Conservation (phyloP, 2,329 filamentous ascomycete species). For the Fusarium xylarioides region DNA sequence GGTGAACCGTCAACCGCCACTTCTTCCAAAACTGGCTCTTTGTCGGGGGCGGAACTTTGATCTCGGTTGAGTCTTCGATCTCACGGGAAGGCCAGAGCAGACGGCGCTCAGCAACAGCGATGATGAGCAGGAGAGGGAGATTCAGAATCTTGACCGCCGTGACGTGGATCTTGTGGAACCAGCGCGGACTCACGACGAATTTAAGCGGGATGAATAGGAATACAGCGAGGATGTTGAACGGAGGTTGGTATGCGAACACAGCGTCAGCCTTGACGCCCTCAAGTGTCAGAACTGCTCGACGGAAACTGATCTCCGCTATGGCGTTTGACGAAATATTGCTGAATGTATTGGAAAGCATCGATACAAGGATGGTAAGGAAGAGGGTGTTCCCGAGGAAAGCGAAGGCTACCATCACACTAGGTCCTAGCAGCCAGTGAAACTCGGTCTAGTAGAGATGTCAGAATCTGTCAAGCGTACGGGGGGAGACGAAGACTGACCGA, state of each 20-base stretch:
- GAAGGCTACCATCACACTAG: constrained; percentile 82
- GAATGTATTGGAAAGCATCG: constrained; percentile 87
- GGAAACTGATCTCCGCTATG: constrained; percentile 84
- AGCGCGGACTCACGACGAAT: constrained; percentile 78
- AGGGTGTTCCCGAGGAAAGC: constrained; percentile 87
- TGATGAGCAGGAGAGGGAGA: constrained; percentile 75
- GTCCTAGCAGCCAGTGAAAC: constrained; percentile 83
- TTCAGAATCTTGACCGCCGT: constrained; percentile 78
- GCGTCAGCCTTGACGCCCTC: constrained; percentile 88
- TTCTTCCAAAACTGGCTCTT: constrained; percentile 70
- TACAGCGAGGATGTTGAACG: constrained; percentile 83
- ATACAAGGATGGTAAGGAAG: constrained; percentile 88
- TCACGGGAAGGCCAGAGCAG: constrained; percentile 65
- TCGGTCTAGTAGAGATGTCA: constrained; percentile 57
- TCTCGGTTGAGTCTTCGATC: constrained; percentile 22
- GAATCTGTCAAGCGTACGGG: not conserved
- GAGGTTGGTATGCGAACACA: constrained; percentile 83
- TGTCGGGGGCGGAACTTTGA: constrained; percentile 36
- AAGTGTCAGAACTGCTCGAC: constrained; percentile 81
- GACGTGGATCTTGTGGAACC: constrained; percentile 93
- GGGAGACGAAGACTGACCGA: constrained; percentile 53
- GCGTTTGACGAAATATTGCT: constrained; percentile 80
- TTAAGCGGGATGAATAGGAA: constrained; percentile 79
- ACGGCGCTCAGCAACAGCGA: constrained; percentile 75
- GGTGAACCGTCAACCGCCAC: constrained; percentile 74